phyloP scores from a whole-genome alignment of 306 rosid genomes.

The Prunus kanzakura region DNA sequence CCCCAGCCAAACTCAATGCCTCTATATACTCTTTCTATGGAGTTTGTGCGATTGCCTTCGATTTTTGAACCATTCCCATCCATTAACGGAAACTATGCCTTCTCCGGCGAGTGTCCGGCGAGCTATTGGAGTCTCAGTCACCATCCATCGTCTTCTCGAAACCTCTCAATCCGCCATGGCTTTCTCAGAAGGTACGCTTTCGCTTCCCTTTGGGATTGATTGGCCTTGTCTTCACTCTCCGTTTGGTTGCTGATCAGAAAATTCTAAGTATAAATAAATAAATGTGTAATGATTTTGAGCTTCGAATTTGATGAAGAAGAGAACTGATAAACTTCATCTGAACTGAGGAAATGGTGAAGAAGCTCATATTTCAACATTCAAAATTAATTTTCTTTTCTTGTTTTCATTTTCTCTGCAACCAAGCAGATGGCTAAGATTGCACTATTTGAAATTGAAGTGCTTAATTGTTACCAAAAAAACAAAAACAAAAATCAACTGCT shows the following conservation, averaged over 20 bases:
- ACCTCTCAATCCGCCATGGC: conserved; percentile 31
- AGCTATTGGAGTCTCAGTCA: not conserved
- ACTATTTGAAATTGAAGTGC: conserved; percentile 35
- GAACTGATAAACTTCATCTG: too few species aligned
- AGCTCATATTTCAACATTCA: not conserved
- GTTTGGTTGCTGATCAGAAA: conserved; percentile 44
- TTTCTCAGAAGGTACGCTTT: conserved; percentile 34
- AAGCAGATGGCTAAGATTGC: conserved; percentile 35
- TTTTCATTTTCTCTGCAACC: conserved; percentile 48
- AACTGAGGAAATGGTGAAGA: not conserved
- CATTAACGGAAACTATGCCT: conserved; percentile 29
- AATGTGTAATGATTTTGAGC: not conserved
- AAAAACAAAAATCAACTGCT: conserved; percentile 60
- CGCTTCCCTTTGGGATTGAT: too few species aligned
- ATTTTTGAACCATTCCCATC: conserved; percentile 11
- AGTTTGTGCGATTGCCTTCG: not conserved
- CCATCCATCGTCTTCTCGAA: not conserved
- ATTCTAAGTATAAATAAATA: not conserved
- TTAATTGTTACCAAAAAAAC: conserved; percentile 33
- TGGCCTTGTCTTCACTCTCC: conserved; percentile 1
- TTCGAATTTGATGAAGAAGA: too few species aligned
- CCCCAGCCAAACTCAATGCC: not conserved
- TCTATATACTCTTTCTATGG: not conserved
- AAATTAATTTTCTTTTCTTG: not conserved
- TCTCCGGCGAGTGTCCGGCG: conserved; percentile 19